phyloP scores from a whole-genome alignment of 129 eudicot genomes.

The Kitagawia praeruptora region DNA sequence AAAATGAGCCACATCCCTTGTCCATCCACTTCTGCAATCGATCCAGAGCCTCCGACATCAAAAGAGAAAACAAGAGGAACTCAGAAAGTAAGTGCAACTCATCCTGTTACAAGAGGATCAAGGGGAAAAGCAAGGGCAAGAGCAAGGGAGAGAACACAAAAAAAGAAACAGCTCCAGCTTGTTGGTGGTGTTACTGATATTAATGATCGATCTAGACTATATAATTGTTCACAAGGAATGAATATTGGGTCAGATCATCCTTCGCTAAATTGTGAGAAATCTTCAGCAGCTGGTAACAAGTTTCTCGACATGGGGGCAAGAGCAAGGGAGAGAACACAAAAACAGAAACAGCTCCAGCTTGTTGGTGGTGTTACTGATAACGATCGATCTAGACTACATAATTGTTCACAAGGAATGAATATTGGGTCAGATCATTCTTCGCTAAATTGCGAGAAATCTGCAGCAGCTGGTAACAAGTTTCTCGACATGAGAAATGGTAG shows the following conservation, averaged over 20 bases:
- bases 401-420: neutral
- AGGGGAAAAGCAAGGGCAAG: constrained; percentile 60
- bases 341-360: too few relatives aligned
- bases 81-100: constrained; percentile 23
- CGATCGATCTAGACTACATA: neutral
- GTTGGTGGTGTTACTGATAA: too few relatives aligned
- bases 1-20: constrained; percentile 17
- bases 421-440: constrained; percentile 23
- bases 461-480: neutral
- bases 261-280: constrained; percentile 8
- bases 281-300: neutral
- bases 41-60: constrained; percentile 1
- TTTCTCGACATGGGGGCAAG: neutral
- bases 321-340: too few relatives aligned
- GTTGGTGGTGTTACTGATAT: constrained; percentile 10
- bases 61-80: constrained; percentile 19
- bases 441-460: constrained; percentile 8
- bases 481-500: neutral
- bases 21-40: constrained; percentile 35
- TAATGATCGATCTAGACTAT: neutral
- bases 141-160: constrained; percentile 62
- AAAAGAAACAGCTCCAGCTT: constrained; percentile 22
- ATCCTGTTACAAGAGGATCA: constrained; percentile 38
- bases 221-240: neutral
- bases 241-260: constrained; percentile 22